Evolutionary conservation across 2,329 filamentous ascomycete species (phyloP).

Genomic region (Sporothrix dimorphospora): DNA sequence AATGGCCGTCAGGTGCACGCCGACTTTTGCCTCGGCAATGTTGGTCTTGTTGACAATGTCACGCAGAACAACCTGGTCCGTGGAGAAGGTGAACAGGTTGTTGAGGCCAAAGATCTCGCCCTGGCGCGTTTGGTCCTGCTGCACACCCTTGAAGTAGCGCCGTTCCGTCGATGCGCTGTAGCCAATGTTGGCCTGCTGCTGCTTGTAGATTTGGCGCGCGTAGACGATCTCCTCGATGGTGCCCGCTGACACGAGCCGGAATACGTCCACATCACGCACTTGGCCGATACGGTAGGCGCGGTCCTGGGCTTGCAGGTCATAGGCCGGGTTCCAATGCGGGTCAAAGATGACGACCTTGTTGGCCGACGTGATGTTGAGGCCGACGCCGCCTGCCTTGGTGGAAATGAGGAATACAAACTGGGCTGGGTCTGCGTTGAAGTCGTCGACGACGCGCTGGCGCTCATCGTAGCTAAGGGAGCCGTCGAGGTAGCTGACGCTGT

Average conservation of each 20-base stretch:
- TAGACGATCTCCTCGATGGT: slow-evolving; percentile 98
- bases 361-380: slow-evolving; percentile 93
- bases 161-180: slow-evolving; percentile 92
- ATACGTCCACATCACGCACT: slow-evolving; percentile 89
- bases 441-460: slow-evolving; percentile 78
- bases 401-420: slow-evolving; percentile 97
- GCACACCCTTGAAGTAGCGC: slow-evolving; percentile 93
- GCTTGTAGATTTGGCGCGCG: slow-evolving; percentile 96
- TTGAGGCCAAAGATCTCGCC: slow-evolving; percentile 91
- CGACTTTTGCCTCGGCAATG: slow-evolving; percentile 87
- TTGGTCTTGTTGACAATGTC: slow-evolving; percentile 99
- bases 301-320: slow-evolving; percentile 94
- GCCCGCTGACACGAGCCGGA: slow-evolving; percentile 84
- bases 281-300: slow-evolving; percentile 96
- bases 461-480: slow-evolving; percentile 83
- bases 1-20: slow-evolving; percentile 77
- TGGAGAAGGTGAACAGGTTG: slow-evolving; percentile 84
- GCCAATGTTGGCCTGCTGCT: slow-evolving; percentile 96
- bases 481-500: slow-evolving; percentile 89
- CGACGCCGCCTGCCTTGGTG: slow-evolving; percentile 89
- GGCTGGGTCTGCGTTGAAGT: slow-evolving; percentile 84
- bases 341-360: slow-evolving; percentile 98
- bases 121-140: slow-evolving; percentile 78
- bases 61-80: slow-evolving; percentile 78
- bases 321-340: slow-evolving; percentile 95